Evolutionary conservation across 176 grass and related monocot genomes (phyloP).

Genomic region (Zea luxurians): DNA sequence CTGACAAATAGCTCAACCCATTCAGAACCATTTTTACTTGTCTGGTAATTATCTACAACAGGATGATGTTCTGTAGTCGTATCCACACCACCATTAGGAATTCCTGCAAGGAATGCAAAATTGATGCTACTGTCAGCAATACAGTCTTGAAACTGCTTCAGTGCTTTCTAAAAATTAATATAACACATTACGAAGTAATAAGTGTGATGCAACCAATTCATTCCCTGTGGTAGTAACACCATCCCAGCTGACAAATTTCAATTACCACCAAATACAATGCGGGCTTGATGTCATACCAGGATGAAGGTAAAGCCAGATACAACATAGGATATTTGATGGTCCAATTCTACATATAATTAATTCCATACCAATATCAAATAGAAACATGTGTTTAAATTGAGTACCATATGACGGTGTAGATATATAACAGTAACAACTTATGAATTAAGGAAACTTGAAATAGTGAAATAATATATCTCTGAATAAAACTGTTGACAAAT

Average conservation of each 20-base stretch:
- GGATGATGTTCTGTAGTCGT: conserved; percentile 40
- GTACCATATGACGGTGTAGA: neutral
- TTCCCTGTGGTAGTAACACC: neutral
- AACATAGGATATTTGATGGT: neutral
- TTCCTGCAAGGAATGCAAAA: conserved; percentile 40
- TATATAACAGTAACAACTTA: neutral
- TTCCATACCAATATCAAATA: neutral
- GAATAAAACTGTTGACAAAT: neutral
- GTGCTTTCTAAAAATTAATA: neutral
- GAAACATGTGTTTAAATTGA: neutral
- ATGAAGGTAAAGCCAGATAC: neutral
- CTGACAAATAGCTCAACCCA: conserved; percentile 87
- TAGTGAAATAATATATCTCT: neutral
- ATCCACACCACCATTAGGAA: conserved; percentile 33
- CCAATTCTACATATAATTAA: neutral
- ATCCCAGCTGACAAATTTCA: neutral
- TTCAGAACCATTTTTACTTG: conserved; percentile 47
- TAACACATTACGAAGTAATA: neutral
- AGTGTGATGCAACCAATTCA: neutral
- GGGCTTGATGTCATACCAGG: neutral
- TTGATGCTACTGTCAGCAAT: conserved; percentile 15
- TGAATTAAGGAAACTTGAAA: neutral
- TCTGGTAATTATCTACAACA: conserved; percentile 30
- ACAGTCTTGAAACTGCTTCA: neutral
- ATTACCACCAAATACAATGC: neutral